Conservation (phyloP, 176 grass and related monocot genomes). For the Ampelocalamus luodianensis region DNA sequence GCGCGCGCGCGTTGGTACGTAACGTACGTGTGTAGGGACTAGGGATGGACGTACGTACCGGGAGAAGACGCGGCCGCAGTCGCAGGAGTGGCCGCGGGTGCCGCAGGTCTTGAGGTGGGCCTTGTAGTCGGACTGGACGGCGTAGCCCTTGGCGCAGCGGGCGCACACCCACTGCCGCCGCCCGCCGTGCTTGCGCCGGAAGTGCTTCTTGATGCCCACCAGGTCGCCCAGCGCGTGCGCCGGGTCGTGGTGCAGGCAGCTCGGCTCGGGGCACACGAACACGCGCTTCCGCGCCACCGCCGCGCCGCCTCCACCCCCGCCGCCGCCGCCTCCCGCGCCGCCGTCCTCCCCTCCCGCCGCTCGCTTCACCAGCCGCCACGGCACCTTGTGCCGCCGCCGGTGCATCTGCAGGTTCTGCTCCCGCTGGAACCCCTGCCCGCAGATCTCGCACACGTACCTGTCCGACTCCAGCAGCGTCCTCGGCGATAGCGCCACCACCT, state of each 20-base stretch:
- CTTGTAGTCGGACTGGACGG: slow-evolving; percentile 97
- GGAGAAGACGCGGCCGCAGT: slow-evolving; percentile 92
- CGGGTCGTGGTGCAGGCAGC: slow-evolving; percentile 89
- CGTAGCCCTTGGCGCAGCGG: slow-evolving; percentile 81
- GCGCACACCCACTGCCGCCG: slow-evolving; percentile 81
- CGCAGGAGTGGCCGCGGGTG: slow-evolving; percentile 91
- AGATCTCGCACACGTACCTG: slow-evolving; percentile 91
- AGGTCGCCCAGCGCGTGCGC: slow-evolving; percentile 87
- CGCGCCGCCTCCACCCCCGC: neutral
- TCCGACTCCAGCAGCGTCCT: slow-evolving; percentile 89
- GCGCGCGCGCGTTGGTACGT: neutral
- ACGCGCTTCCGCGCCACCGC: slow-evolving; percentile 55
- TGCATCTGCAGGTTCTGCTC: slow-evolving; percentile 98
- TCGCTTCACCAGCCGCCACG: slow-evolving; percentile 77
- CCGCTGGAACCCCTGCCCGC: slow-evolving; percentile 88
- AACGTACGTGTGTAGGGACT: neutral
- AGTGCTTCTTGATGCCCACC: slow-evolving; percentile 95
- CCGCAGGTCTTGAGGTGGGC: slow-evolving; percentile 97
- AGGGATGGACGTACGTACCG: slow-evolving; percentile 30
- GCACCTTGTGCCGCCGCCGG: slow-evolving; percentile 89
- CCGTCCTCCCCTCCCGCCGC: slow-evolving; percentile 37
- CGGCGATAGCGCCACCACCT: slow-evolving; percentile 87
- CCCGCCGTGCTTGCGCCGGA: slow-evolving; percentile 83
- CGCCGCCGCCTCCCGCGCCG: neutral
- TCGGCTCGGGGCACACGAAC: slow-evolving; percentile 87